Evolutionary conservation across 164 flowering plant genomes (phyloP).

Genomic region (Aristolochia contorta): DNA sequence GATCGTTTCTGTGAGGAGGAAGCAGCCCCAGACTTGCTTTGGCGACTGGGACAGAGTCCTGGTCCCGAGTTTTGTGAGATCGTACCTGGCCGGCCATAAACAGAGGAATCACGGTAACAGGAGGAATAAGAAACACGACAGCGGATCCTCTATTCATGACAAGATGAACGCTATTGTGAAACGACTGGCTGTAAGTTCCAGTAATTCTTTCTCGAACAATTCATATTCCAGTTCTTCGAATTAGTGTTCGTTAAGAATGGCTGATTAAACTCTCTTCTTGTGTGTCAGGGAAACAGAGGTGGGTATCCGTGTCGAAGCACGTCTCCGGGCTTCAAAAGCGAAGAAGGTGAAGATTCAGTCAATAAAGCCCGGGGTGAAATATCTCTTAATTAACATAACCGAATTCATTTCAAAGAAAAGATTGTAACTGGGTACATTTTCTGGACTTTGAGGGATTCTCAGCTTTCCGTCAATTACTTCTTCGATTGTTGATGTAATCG

Average conservation of each 20-base stretch:
- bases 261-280: neutral
- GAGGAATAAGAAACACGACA: neutral
- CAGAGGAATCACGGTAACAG: slow-evolving; percentile 14
- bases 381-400: too few species aligned
- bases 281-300: slow-evolving; percentile 22
- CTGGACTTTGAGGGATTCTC: too few species aligned
- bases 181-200: slow-evolving; percentile 20
- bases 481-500: too few species aligned
- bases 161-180: slow-evolving; percentile 19
- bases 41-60: slow-evolving; percentile 17
- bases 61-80: slow-evolving; percentile 21
- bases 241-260: neutral
- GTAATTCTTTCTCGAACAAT: too few species aligned
- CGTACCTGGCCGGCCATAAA: slow-evolving; percentile 8
- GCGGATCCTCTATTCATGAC: slow-evolving; percentile 11
- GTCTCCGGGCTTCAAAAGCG: slow-evolving; percentile 12
- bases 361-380: too few species aligned
- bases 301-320: slow-evolving; percentile 17
- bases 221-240: neutral
- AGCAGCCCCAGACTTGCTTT: slow-evolving; percentile 16
- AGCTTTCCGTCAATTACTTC: too few species aligned
- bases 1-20: neutral
- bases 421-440: too few species aligned
- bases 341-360: too few species aligned
- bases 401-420: too few species aligned